phyloP scores from a whole-genome alignment of 2,329 filamentous ascomycete genomes.

The Penicillium sp. region DNA sequence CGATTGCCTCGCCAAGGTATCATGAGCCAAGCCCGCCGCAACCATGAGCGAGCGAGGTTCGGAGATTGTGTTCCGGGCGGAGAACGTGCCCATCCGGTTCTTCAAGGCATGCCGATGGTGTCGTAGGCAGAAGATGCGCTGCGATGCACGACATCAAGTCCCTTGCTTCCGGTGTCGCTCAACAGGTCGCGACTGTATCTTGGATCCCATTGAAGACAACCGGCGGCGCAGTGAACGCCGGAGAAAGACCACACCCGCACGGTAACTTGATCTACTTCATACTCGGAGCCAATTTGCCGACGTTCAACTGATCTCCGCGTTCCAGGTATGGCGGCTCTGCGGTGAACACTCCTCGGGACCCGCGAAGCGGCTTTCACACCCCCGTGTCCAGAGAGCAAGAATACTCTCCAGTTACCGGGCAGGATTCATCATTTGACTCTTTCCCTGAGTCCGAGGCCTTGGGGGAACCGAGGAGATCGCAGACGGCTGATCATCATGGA shows the following conservation, averaged over 20 bases:
- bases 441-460: slow-evolving; percentile 19
- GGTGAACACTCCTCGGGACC: slow-evolving; percentile 19
- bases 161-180: slow-evolving; percentile 37
- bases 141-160: slow-evolving; percentile 35
- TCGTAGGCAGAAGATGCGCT: slow-evolving; percentile 37
- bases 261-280: slow-evolving; percentile 16
- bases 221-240: slow-evolving; percentile 26
- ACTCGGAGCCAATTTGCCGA: background rate
- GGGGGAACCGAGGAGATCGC: slow-evolving; percentile 22
- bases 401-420: slow-evolving; percentile 24
- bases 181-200: slow-evolving; percentile 33
- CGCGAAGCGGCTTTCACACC: slow-evolving; percentile 23
- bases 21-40: background rate
- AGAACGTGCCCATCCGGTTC: slow-evolving; percentile 31
- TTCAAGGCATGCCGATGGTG: slow-evolving; percentile 40
- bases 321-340: slow-evolving; percentile 12
- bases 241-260: slow-evolving; percentile 23
- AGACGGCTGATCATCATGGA: slow-evolving; percentile 25
- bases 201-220: slow-evolving; percentile 32
- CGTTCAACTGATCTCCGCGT: slow-evolving; percentile 10
- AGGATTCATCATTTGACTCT: slow-evolving; percentile 23
- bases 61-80: slow-evolving; percentile 30
- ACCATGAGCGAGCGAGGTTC: slow-evolving; percentile 29
- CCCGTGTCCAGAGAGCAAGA: slow-evolving; percentile 27
- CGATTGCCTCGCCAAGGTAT: background rate